Conservation (phyloP, 345 rosid species). For the Lepidium aucheri region DNA sequence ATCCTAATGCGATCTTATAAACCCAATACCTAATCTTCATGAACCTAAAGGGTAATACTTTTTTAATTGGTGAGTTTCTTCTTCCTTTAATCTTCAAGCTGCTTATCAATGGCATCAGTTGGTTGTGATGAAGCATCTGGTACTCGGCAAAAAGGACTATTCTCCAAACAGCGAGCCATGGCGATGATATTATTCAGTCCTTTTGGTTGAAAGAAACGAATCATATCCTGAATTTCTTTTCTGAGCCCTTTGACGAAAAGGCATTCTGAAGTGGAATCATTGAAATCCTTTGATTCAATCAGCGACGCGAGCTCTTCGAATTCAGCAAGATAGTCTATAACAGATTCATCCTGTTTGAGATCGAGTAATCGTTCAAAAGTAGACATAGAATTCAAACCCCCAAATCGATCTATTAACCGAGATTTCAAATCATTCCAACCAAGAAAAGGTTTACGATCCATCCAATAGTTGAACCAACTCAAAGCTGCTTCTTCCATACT, state of each 20-base stretch:
- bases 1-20: not conserved
- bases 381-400: not conserved
- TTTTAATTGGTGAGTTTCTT: too few relatives aligned
- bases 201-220: not conserved
- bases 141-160: not conserved
- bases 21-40: not conserved
- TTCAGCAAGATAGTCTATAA: not conserved
- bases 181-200: not conserved
- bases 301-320: conserved; percentile 12
- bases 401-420: not conserved
- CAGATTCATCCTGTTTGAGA: conserved; percentile 10
- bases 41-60: not conserved
- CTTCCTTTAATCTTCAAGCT: not conserved
- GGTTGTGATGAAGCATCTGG: not conserved
- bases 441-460: not conserved
- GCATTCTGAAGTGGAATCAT: not conserved
- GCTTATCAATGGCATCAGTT: not conserved
- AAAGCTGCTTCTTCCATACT: conserved; percentile 5
- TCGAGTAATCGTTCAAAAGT: not conserved
- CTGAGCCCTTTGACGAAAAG: conserved; percentile 11
- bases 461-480: conserved; percentile 4
- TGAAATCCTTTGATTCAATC: not conserved
- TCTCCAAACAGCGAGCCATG: conserved; percentile 11
- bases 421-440: conserved; percentile 15
- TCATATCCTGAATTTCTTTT: not conserved